Conservation (phyloP, 768 basidiomycete species). For the Lentinula raphanica region DNA sequence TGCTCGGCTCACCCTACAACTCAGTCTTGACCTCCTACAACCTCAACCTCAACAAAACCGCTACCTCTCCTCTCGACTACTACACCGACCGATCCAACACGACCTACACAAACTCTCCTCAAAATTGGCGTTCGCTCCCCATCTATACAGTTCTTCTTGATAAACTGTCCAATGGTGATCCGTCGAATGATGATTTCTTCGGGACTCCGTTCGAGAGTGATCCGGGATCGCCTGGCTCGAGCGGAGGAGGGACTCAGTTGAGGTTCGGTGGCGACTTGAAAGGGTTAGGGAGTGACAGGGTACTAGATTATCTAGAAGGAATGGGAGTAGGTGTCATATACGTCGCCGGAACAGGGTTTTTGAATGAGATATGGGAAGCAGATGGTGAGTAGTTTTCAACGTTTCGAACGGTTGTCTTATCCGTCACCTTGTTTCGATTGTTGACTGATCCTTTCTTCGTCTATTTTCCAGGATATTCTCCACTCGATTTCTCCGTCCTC, state of each 20-base stretch:
- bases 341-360: constrained; percentile 87
- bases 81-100: constrained; percentile 51
- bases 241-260: constrained; percentile 75
- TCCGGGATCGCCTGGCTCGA: constrained; percentile 17
- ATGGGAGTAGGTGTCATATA: constrained; percentile 86
- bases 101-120: constrained; percentile 73
- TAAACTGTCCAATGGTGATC: constrained; percentile 93
- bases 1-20: constrained; percentile 69
- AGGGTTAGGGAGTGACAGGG: constrained; percentile 52
- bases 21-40: constrained; percentile 69
- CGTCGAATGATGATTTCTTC: constrained; percentile 88
- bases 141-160: constrained; percentile 81
- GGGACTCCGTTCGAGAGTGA: constrained; percentile 76
- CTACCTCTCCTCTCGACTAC: constrained; percentile 64
- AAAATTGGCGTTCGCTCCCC: constrained; percentile 81
- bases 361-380: constrained; percentile 97
- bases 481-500: constrained; percentile 82
- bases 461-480: constrained; percentile 70
- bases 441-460: too few relatives aligned
- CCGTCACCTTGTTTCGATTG: too few relatives aligned
- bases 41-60: constrained; percentile 72
- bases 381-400: constrained; percentile 78
- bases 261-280: constrained; percentile 87
- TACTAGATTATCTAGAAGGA: constrained; percentile 82
- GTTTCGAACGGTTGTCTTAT: too few relatives aligned